These are phyloP conservation scores for Phytophthora cryptogea DNA, from an alignment of 352 stramenopile species.

Conservation along the genomic window DNA sequence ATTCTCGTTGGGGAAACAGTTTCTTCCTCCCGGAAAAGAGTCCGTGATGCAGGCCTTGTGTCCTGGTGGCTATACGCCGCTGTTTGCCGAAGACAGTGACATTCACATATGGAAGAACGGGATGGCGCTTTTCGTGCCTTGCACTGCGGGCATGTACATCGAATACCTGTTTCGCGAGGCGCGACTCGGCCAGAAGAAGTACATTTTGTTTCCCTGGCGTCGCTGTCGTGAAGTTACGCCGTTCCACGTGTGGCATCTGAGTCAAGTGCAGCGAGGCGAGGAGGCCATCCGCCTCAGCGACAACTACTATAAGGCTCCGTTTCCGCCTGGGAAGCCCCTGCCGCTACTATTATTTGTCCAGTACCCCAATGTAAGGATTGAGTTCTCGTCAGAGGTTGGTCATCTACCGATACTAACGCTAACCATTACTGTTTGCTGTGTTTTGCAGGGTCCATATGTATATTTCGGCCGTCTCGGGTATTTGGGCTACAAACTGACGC, in stretches of 20 bases:
- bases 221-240: slow-evolving; percentile 20
- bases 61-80: slow-evolving; percentile 28
- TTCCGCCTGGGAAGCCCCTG: slow-evolving; percentile 5
- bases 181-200: neutral
- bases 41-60: slow-evolving; percentile 56
- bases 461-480: slow-evolving; percentile 72
- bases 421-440: neutral
- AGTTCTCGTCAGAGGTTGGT: neutral
- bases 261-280: slow-evolving; percentile 23
- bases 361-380: slow-evolving; percentile 25
- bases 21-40: slow-evolving; percentile 55
- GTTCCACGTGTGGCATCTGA: slow-evolving; percentile 20
- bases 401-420: slow-evolving; percentile 2
- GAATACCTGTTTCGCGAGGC: slow-evolving; percentile 22
- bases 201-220: slow-evolving; percentile 31
- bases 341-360: slow-evolving; percentile 33
- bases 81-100: slow-evolving; percentile 41
- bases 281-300: slow-evolving; percentile 19
- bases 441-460: slow-evolving; percentile 52
- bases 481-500: slow-evolving; percentile 41
- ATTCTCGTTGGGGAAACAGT: slow-evolving; percentile 56
- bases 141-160: slow-evolving; percentile 15
- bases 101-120: slow-evolving; percentile 63
- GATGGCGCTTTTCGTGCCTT: slow-evolving; percentile 30
- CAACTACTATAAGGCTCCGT: slow-evolving; percentile 15